phyloP scores from a whole-genome alignment of 2,329 filamentous ascomycete species.

The Nigrospora oryzae region DNA sequence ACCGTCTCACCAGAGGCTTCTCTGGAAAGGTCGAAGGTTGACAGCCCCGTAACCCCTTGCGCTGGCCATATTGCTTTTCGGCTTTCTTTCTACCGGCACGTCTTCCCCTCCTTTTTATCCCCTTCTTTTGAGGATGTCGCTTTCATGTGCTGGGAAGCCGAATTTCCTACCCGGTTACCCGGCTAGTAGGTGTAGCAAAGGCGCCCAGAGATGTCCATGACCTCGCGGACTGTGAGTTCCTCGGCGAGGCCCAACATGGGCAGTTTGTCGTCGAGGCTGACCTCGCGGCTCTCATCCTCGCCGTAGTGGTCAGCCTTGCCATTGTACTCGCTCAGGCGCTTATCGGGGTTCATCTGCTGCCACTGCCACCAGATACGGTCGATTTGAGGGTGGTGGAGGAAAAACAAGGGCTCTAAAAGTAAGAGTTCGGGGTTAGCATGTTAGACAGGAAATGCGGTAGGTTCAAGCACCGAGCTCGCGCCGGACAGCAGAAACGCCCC shows the following conservation, averaged over 20 bases:
- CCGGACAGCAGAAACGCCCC: too few relatives aligned
- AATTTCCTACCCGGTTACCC: neutral
- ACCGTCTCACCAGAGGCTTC: too few relatives aligned
- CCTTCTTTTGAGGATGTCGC: too few relatives aligned
- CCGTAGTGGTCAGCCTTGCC: neutral
- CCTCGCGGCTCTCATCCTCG: neutral
- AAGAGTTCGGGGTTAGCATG: too few relatives aligned
- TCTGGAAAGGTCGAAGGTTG: too few relatives aligned
- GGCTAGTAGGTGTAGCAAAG: neutral
- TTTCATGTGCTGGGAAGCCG: too few relatives aligned
- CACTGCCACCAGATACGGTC: slow-evolving; percentile 4
- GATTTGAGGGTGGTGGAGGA: slow-evolving; percentile 3
- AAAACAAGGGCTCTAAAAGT: slow-evolving; percentile 1
- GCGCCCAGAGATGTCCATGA: neutral
- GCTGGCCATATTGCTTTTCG: too few relatives aligned
- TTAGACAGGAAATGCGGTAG: too few relatives aligned
- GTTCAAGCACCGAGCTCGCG: too few relatives aligned
- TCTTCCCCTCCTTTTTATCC: too few relatives aligned
- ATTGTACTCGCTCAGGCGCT: neutral
- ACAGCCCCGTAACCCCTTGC: too few relatives aligned
- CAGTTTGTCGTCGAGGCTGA: neutral
- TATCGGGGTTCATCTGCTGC: neutral
- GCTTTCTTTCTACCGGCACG: too few relatives aligned
- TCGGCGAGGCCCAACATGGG: neutral
- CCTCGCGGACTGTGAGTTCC: neutral